Conservation (phyloP, 2,329 filamentous ascomycete genomes). For the Talaromyces sp. region DNA sequence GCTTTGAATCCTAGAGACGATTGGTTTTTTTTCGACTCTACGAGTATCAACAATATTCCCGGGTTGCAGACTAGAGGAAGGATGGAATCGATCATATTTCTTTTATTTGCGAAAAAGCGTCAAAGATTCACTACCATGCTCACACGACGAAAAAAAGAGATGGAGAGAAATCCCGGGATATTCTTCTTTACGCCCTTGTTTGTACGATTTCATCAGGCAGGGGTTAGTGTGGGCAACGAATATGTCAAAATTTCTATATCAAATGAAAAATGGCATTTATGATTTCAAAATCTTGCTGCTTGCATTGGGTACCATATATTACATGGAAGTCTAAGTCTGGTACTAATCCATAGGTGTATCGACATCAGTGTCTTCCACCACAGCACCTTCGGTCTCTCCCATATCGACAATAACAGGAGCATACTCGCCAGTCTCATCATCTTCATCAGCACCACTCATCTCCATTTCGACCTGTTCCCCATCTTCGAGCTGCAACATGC, state of each 20-base stretch:
- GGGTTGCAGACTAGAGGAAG: constrained; percentile 31
- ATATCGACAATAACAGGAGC: constrained; percentile 60
- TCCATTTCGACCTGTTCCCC: constrained; percentile 63
- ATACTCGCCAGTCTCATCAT: constrained; percentile 65
- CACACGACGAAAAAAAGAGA: constrained; percentile 18
- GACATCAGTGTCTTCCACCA: constrained; percentile 19
- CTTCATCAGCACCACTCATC: constrained; percentile 54
- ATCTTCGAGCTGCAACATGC: constrained; percentile 62
- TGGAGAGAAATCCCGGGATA: constrained; percentile 18
- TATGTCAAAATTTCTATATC: constrained; percentile 22
- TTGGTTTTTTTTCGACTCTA: neutral
- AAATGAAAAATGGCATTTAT: constrained; percentile 21
- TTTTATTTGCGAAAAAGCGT: constrained; percentile 23
- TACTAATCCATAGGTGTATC: constrained; percentile 18
- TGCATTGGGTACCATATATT: neutral
- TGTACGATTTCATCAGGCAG: constrained; percentile 16
- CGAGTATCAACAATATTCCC: constrained; percentile 18
- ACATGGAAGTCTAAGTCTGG: neutral
- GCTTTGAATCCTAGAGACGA: constrained; percentile 4
- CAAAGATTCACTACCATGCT: constrained; percentile 19
- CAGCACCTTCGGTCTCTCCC: constrained; percentile 23
- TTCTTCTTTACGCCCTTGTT: constrained; percentile 17
- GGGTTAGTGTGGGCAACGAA: constrained; percentile 21
- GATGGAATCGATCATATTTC: constrained; percentile 1
- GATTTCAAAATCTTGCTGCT: constrained; percentile 11